Evolutionary conservation across 73 alveolate species (phyloP), one percentile per base, ranked within the genome.

Genomic region (Effrenium voratum): DNA sequence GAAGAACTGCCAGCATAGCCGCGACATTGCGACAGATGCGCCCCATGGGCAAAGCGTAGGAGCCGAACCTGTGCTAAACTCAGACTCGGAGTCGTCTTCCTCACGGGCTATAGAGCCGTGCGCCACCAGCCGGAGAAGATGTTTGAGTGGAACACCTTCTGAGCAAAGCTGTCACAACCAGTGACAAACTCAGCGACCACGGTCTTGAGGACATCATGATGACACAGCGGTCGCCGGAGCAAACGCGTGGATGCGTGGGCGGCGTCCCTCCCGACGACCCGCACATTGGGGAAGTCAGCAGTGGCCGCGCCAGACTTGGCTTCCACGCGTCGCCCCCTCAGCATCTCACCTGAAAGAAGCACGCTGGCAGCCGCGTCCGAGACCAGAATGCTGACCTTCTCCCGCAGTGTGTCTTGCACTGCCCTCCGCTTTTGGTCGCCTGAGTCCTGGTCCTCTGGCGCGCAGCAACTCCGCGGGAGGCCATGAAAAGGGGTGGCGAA

Each of bases 201-300:
- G 40, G 34, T 12, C 26, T 83, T 40, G 36, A 83, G 4, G 41
- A 4, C 93, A 16, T 55, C 38, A 46, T 83, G 79, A 50, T 57
- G 55, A 8, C 6, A 34, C 13, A 49, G 50, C 22, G 93, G 93
- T 40, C 79, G 76, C 16, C n/a, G 32, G 43, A 83, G 79, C 59
- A 83, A 16, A 34, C 77, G 75, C 36, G 46, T 32, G 19, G 59
- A 6, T 22, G 93, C 93, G 28, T 83, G 93, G 38, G 93, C 79
- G 3, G 93, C 77, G 57, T 83, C 93, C 5, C 93, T 32, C 3
- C 93, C 93, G 10, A 52, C 43, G 80, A 83, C 50, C 15, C 68
- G 34, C 41, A 49, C 57, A 24, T 34, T 15, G 3, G 50, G 59
- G 15, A 83, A 80, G 66, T 3, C 3, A 19, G 57, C 28, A 13